These are phyloP conservation scores for Bathelium albidoporum DNA, from an alignment of 495 filamentous ascomycete genomes.

Conservation along the genomic window DNA sequence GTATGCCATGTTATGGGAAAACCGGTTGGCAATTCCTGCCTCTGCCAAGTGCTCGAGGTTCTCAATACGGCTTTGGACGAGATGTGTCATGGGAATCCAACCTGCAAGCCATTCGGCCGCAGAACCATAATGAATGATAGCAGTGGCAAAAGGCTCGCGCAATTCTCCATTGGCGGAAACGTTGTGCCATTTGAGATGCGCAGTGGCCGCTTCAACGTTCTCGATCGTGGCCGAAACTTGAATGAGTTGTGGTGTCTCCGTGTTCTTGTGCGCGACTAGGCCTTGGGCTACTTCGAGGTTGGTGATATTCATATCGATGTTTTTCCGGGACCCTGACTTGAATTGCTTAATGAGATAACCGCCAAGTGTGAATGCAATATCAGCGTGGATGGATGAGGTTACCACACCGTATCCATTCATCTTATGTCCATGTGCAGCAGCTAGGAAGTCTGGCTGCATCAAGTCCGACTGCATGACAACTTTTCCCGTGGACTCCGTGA, in stretches of 20 bases:
- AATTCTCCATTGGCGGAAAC: constrained; percentile 81
- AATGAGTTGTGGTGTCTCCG: constrained; percentile 28
- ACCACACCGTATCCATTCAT: constrained; percentile 35
- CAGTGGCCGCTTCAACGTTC: constrained; percentile 20
- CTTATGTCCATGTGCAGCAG: constrained; percentile 26
- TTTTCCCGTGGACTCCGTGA: constrained; percentile 11
- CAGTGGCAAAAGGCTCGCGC: constrained; percentile 24
- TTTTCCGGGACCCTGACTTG: constrained; percentile 8
- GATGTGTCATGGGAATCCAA: constrained; percentile 40
- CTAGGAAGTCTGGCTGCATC: constrained; percentile 28
- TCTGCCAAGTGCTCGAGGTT: constrained; percentile 30
- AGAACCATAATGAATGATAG: background rate
- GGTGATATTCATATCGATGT: constrained; percentile 23
- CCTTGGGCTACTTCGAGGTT: constrained; percentile 22
- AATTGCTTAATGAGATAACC: constrained; percentile 18
- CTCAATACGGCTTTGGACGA: constrained; percentile 38
- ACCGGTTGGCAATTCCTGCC: constrained; percentile 20
- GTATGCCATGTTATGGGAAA: constrained; percentile 62
- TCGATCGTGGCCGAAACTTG: constrained; percentile 21
- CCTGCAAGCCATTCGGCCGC: constrained; percentile 24
- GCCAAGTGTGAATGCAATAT: constrained; percentile 18
- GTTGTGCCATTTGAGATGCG: constrained; percentile 36
- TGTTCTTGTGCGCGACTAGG: constrained; percentile 21
- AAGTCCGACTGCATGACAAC: constrained; percentile 29
- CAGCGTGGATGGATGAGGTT: constrained; percentile 21